Conservation (phyloP, 805 yeast genomes). For the Monosporozyma aerobia region DNA sequence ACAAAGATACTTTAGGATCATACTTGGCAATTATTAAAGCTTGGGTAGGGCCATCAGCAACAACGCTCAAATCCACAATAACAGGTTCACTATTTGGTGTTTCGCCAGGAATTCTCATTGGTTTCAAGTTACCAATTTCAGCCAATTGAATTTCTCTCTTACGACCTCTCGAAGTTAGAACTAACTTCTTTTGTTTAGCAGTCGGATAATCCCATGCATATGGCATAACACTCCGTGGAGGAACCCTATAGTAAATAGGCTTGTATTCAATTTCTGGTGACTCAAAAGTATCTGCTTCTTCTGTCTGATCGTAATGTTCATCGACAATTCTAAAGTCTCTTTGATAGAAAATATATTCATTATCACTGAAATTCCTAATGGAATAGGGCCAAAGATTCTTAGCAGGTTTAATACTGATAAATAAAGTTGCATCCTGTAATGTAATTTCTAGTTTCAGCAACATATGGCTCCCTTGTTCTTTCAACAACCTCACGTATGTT, state of each 20-base stretch:
- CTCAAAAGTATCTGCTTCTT: constrained; percentile 50
- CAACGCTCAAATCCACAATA: constrained; percentile 80
- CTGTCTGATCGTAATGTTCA: constrained; percentile 37
- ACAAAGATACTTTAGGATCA: constrained; percentile 68
- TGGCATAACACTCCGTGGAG: constrained; percentile 91
- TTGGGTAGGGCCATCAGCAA: constrained; percentile 94
- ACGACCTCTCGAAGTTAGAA: constrained; percentile 60
- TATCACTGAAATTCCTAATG: constrained; percentile 77
- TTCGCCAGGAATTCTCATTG: constrained; percentile 62
- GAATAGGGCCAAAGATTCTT: constrained; percentile 86
- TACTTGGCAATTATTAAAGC: constrained; percentile 76
- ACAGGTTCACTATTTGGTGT: constrained; percentile 31
- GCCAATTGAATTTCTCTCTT: constrained; percentile 78
- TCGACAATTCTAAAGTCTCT: constrained; percentile 52
- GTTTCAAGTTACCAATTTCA: constrained; percentile 85
- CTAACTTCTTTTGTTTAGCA: constrained; percentile 71
- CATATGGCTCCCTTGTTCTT: constrained; percentile 55
- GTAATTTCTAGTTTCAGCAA: constrained; percentile 64
- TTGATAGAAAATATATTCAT: constrained; percentile 82
- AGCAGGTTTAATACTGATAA: constrained; percentile 65
- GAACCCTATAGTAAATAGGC: constrained; percentile 74
- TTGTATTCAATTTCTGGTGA: constrained; percentile 48
- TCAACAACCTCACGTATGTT: constrained; percentile 58
- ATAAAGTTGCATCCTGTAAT: constrained; percentile 75
- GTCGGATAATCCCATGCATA: constrained; percentile 98